Evolutionary conservation across 208 protist genomes (phyloP).

Genomic region (Endotrypanum monterogeii): DNA sequence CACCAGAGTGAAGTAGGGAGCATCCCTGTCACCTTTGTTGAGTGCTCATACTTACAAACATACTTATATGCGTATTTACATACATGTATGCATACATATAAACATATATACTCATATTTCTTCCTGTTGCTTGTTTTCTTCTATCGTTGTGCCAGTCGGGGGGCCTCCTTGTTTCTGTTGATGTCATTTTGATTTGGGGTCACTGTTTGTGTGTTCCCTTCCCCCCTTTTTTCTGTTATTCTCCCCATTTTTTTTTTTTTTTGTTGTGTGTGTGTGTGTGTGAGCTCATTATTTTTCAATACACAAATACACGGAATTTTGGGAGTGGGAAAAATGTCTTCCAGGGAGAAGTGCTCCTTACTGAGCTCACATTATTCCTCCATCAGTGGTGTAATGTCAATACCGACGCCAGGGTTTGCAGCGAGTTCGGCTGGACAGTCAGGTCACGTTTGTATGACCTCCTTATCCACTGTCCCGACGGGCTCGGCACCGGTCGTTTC

Average conservation of each 20-base stretch:
- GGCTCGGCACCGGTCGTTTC: neutral
- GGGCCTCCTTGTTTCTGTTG: too few relatives aligned
- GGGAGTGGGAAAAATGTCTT: neutral
- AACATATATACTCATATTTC: too few relatives aligned
- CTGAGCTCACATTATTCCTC: constrained; percentile 6
- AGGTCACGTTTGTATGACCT: neutral
- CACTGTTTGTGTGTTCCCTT: too few relatives aligned
- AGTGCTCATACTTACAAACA: too few relatives aligned
- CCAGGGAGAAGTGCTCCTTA: neutral
- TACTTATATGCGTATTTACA: too few relatives aligned
- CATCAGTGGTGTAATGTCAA: neutral
- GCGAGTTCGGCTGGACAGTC: neutral
- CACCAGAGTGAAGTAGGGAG: too few relatives aligned
- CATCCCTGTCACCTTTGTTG: too few relatives aligned
- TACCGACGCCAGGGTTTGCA: constrained; percentile 5
- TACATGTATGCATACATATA: too few relatives aligned
- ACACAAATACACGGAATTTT: too few relatives aligned
- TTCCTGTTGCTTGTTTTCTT: constrained; percentile 22
- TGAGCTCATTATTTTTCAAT: constrained; percentile 10
- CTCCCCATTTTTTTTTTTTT: constrained; percentile 14
- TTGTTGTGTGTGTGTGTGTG: constrained; percentile 13
- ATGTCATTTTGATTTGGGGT: too few relatives aligned
- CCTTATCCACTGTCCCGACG: neutral
- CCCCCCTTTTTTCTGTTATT: neutral
- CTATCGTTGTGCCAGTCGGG: too few relatives aligned